phyloP scores from a whole-genome alignment of 306 rosid species.

The Prunus armeniaca region DNA sequence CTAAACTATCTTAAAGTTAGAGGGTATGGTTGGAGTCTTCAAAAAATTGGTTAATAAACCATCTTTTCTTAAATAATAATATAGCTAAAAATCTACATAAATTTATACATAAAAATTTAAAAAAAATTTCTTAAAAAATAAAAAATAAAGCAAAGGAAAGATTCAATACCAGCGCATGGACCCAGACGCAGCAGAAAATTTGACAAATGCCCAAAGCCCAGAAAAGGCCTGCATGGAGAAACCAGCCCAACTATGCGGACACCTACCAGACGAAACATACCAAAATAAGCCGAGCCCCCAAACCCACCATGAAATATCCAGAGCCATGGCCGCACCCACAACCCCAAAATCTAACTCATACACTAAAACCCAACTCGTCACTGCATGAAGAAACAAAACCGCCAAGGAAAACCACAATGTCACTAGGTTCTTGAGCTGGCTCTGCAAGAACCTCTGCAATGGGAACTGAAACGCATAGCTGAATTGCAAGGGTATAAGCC shows the following conservation, averaged over 20 bases:
- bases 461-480: slow-evolving; percentile 34
- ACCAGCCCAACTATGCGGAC: slow-evolving; percentile 58
- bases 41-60: too few species aligned
- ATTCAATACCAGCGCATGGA: slow-evolving; percentile 48
- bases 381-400: slow-evolving; percentile 34
- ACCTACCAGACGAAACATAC: slow-evolving; percentile 36
- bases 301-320: slow-evolving; percentile 54
- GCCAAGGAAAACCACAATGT: slow-evolving; percentile 44
- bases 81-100: too few species aligned
- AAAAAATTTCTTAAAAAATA: too few species aligned
- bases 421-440: slow-evolving; percentile 31
- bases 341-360: slow-evolving; percentile 46
- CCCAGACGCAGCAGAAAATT: slow-evolving; percentile 55
- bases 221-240: slow-evolving; percentile 46
- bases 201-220: slow-evolving; percentile 50
- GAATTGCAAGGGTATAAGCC: slow-evolving; percentile 37
- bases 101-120: too few species aligned
- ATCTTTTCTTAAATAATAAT: too few species aligned
- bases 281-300: neutral
- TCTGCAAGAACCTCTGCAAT: slow-evolving; percentile 35
- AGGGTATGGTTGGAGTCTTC: too few species aligned
- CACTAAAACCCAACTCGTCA: slow-evolving; percentile 34
- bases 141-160: neutral
- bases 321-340: slow-evolving; percentile 41
- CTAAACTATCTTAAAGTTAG: too few species aligned